Evolutionary conservation across 352 stramenopile genomes (phyloP), one percentile per base, ranked within the genome.

Genomic region (Globisporangium ultimum): DNA sequence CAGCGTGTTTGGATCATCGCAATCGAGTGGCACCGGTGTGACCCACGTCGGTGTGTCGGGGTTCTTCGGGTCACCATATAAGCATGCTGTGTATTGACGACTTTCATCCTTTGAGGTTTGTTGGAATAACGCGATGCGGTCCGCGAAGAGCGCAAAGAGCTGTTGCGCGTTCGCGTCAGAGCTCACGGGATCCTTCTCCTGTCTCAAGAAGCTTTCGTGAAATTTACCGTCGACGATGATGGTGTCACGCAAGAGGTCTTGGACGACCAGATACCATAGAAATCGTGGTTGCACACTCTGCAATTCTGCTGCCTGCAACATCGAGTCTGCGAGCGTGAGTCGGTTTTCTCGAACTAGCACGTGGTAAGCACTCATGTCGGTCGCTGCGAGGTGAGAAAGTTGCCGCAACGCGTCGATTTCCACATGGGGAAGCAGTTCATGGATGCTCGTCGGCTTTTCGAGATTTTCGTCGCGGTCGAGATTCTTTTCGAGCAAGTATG

Each of bases 221-320:
- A 76, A 56, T 0, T 61, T 55, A 32, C 72, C 28, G 28, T 36
- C 63, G 17, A 51, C 59, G 12, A 78, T 53, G 43, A 78, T 61
- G 32, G 66, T 58, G n/a, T 68, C 56, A 43, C 74, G 74, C 32
- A 85, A 48, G 47, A 64, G 74, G 50, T 87, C 77, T 20, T 78
- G 32, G 8, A 74, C 71, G 22, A 80, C 55, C 1, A 56, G 72
- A 53, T 76, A 80, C 53, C 63, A 65, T 11, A 73, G 36, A n/a
- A 77, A 75, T 2, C 6, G 24, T 20, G 36, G 40, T 3, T 11
- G 43, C 24, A 10, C 28, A 36, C 28, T 10, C 49, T 50, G 43
- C 14, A 32, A 1, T 28, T 36, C 17, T 18, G 13, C 13, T 17
- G n/a, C 4, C 13, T 8, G n/a, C 32, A 34, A 34, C 10, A 36